Evolutionary conservation across 1,284 basidiomycete species (phyloP).

Genomic region (Pyrrhoderma noxium): DNA sequence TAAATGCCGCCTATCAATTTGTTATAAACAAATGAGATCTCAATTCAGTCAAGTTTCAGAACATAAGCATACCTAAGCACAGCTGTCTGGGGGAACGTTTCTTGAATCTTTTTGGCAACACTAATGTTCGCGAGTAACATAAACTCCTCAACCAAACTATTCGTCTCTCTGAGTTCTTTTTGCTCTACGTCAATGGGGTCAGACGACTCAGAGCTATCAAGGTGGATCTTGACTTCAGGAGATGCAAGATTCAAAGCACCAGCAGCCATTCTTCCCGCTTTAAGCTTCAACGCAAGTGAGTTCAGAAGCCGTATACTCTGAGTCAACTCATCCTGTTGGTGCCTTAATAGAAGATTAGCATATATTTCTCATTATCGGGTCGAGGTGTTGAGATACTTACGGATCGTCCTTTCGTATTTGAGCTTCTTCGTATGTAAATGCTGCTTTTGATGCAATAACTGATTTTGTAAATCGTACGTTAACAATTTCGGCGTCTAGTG

Average conservation of each 20-base stretch:
- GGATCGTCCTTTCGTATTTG: slow-evolving; percentile 90
- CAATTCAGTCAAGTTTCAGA: slow-evolving; percentile 6
- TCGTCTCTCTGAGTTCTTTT: slow-evolving; percentile 90
- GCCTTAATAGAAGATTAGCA: slow-evolving; percentile 33
- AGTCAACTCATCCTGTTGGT: slow-evolving; percentile 78
- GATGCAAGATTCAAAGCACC: slow-evolving; percentile 97
- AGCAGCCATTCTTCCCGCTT: slow-evolving; percentile 81
- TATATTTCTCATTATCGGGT: slow-evolving; percentile 6
- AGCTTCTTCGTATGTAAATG: slow-evolving; percentile 97
- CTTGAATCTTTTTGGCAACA: slow-evolving; percentile 88
- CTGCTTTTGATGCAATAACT: slow-evolving; percentile 93
- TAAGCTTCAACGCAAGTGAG: slow-evolving; percentile 80
- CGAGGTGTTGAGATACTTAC: slow-evolving; percentile 39
- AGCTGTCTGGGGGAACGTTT: slow-evolving; percentile 92
- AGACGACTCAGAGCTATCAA: slow-evolving; percentile 87
- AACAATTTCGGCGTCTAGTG: slow-evolving; percentile 81
- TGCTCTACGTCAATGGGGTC: slow-evolving; percentile 98
- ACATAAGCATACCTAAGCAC: slow-evolving; percentile 64
- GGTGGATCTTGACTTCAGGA: slow-evolving; percentile 95
- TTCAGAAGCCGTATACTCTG: slow-evolving; percentile 88
- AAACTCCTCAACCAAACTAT: slow-evolving; percentile 97
- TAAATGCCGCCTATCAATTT: slow-evolving; percentile 68
- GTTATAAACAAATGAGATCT: not conserved
- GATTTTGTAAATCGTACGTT: slow-evolving; percentile 92
- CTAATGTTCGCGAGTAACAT: slow-evolving; percentile 98